Percentiles rank a stretch among this genome's conserved stretches.
Evolutionary conservation across 2,329 filamentous ascomycete species (phyloP).

Genomic region (Arthrobotrys entomopaga): DNA sequence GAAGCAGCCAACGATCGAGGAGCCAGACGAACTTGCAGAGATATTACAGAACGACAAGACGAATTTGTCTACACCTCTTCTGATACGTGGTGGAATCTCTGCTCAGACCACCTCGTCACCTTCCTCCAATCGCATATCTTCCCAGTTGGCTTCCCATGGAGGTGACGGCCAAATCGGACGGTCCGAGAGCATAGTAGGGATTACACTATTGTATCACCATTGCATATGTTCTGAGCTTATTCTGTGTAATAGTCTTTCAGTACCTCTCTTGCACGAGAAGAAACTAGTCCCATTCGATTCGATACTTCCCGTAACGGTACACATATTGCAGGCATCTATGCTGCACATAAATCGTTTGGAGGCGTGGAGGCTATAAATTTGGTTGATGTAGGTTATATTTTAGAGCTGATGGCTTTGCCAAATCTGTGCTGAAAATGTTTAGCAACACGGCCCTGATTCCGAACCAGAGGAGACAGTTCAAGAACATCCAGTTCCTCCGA

Average conservation of each 20-base stretch:
- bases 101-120: no score
- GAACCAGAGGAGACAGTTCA: conserved; percentile 21
- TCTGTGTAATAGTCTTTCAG: conserved; percentile 3
- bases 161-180: background rate
- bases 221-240: background rate
- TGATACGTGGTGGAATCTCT: background rate
- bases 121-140: no score
- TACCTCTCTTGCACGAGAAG: background rate
- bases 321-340: background rate
- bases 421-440: background rate
- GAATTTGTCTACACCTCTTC: background rate
- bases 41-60: background rate
- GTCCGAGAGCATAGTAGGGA: background rate
- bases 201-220: background rate
- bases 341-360: background rate
- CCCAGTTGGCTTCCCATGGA: no score
- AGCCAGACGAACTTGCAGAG: conserved; percentile 9
- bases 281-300: background rate
- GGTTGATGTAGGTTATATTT: conserved; percentile 29
- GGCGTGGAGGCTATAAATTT: conserved; percentile 29
- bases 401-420: background rate
- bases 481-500: conserved; percentile 20
- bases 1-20: conserved; percentile 40
- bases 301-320: background rate
- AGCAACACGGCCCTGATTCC: conserved; percentile 49